Evolutionary conservation across 2,329 filamentous ascomycete genomes (phyloP), one percentile per base, ranked within the genome.

Genomic region (Leptographium radiaticola): DNA sequence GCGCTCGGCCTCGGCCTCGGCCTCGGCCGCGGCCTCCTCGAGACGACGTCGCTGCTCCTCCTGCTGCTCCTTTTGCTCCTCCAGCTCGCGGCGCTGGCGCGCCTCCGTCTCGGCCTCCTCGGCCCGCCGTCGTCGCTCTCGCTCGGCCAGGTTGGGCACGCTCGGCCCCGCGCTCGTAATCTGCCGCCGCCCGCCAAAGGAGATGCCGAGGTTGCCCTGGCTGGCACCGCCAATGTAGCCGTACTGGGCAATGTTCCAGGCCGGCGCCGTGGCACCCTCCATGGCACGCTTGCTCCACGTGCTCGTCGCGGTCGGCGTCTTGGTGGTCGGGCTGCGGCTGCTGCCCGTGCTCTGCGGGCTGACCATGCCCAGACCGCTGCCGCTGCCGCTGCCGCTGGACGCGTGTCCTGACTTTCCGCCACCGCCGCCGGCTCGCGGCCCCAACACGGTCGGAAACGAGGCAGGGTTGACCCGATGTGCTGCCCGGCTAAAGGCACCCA

Each of bases 201-300:
- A 82, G 61, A 98, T 89, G 18, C 93, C 93, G 57, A 96, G 82
- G 62, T 95, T 97, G 4, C 89, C 91, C 67, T 98, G 93, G 63
- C 88, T 96, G 31, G 93, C 93, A 49, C 93, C 93, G 55, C 93
- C 93, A 86, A 97, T 93, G 69, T 96, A 98, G 9, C 93, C 90
- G 65, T 98, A 98, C 66, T 98, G 93, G 55, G 90, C 86, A 61
- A 97, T 97, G 66, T 97, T 98, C 93, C 93, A 98, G 1, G 93
- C 93, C 0, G 93, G 93, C 31, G 84, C 77, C 2, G 90, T 96
- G 46, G 76, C 77, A 16, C 80, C 80, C 67, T 96, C 87, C 61
- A 96, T 88, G 53, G 80, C 78, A 67, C 79, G 87, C 66, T 82
- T 94, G 68, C 87, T 95, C 93, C 93, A 97, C 68, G 83, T 94